Percentiles rank a stretch among this genome's conserved stretches.
Conservation (phyloP, 2,329 filamentous ascomycete genomes). For the Clonostachys rhizophaga region DNA sequence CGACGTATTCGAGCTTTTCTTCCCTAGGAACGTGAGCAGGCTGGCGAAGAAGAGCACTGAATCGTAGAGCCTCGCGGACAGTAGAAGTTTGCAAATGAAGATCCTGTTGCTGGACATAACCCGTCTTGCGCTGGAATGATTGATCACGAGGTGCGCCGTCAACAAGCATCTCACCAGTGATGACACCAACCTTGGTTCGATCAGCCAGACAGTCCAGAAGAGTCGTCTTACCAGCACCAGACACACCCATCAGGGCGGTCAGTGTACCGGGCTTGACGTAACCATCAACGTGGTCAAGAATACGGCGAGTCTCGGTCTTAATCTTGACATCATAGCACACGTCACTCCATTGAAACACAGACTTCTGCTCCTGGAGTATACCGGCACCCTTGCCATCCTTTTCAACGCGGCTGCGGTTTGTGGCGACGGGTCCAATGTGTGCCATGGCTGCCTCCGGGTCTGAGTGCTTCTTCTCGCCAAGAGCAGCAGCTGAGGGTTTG, state of each 20-base stretch:
- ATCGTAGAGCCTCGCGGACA: slow-evolving; percentile 57
- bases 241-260: slow-evolving; percentile 73
- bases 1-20: slow-evolving; percentile 84
- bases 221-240: slow-evolving; percentile 7
- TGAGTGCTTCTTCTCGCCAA: slow-evolving; percentile 36
- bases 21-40: slow-evolving; percentile 65
- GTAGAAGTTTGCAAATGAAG: slow-evolving; percentile 6
- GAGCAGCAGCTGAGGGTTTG: slow-evolving; percentile 40
- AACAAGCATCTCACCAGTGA: slow-evolving; percentile 8
- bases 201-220: slow-evolving; percentile 7
- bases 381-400: slow-evolving; percentile 37
- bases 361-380: slow-evolving; percentile 34
- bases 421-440: slow-evolving; percentile 49
- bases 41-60: slow-evolving; percentile 82
- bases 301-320: slow-evolving; percentile 64
- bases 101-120: slow-evolving; percentile 8
- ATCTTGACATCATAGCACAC: slow-evolving; percentile 71
- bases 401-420: slow-evolving; percentile 3
- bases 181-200: slow-evolving; percentile 6
- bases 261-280: slow-evolving; percentile 88
- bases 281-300: slow-evolving; percentile 78
- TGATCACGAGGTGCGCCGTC: slow-evolving; percentile 5
- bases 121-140: slow-evolving; percentile 9
- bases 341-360: slow-evolving; percentile 74
- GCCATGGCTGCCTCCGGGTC: slow-evolving; percentile 51